Percentiles rank a stretch among this genome's conserved stretches.
These are phyloP conservation scores for Ophiosphaerella herpotricha DNA, from an alignment of 2,329 filamentous ascomycete genomes.

Conservation along the genomic window DNA sequence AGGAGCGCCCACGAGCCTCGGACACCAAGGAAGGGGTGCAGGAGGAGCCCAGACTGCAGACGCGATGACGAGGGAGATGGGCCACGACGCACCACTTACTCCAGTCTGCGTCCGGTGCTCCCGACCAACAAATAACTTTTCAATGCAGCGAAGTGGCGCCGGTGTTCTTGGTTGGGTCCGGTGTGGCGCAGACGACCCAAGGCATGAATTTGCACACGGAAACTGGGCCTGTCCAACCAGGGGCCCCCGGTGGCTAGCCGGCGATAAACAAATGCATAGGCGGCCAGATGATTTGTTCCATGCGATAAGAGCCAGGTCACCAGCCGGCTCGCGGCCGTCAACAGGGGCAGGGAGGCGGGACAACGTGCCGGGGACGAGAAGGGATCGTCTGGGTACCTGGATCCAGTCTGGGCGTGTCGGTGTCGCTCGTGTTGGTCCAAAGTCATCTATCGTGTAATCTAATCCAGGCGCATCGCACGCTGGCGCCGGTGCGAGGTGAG, in stretches of 20 bases:
- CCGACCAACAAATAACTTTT: too few species aligned
- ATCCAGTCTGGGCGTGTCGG: background rate
- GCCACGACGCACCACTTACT: background rate
- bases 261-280: background rate
- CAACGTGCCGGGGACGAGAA: too few species aligned
- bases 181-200: conserved; percentile 1
- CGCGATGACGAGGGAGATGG: too few species aligned
- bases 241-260: background rate
- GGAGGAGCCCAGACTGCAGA: too few species aligned
- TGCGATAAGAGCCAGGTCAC: background rate
- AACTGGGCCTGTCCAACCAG: background rate
- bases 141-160: too few species aligned
- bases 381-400: too few species aligned
- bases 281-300: background rate
- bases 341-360: too few species aligned
- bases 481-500: background rate
- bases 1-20: too few species aligned
- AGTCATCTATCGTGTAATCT: conserved; percentile 4
- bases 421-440: background rate
- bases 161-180: too few species aligned
- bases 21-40: too few species aligned
- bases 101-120: background rate
- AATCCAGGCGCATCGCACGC: background rate
- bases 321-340: too few species aligned
- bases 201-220: background rate